Percentiles rank a stretch among this genome's conserved stretches.
Evolutionary conservation across 306 rosid species (phyloP).

Genomic region (Prunus mira): DNA sequence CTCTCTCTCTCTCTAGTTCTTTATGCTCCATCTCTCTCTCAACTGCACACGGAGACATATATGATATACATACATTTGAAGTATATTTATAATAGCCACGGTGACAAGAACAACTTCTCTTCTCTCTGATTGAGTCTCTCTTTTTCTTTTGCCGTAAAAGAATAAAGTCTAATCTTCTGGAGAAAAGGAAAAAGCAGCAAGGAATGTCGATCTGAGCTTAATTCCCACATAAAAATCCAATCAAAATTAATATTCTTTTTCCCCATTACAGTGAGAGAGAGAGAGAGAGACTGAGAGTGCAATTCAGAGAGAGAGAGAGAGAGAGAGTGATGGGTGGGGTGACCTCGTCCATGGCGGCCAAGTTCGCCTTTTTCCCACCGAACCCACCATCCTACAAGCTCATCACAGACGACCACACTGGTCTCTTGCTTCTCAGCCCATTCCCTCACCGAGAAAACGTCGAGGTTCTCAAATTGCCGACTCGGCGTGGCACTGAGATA

Average conservation of each 20-base stretch:
- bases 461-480: slow-evolving; percentile 67
- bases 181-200: slow-evolving; percentile 10
- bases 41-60: background rate
- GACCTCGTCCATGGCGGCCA: slow-evolving; percentile 97
- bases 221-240: background rate
- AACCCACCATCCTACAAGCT: slow-evolving; percentile 79
- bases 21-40: slow-evolving; percentile 15
- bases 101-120: slow-evolving; percentile 9
- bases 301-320: background rate
- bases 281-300: background rate
- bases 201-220: slow-evolving; percentile 42
- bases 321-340: slow-evolving; percentile 76
- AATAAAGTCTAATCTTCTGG: slow-evolving; percentile 33
- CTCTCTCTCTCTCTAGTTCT: background rate
- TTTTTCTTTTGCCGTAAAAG: slow-evolving; percentile 25
- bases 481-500: slow-evolving; percentile 76
- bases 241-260: background rate
- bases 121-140: slow-evolving; percentile 1
- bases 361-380: slow-evolving; percentile 93
- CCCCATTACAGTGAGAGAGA: background rate
- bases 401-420: slow-evolving; percentile 54
- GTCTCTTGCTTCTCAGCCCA: slow-evolving; percentile 70
- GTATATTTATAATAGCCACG: slow-evolving; percentile 15
- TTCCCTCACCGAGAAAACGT: slow-evolving; percentile 91
- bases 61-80: background rate